These are phyloP conservation scores for Ustilago lituana DNA, from an alignment of 1,284 basidiomycete species.

Conservation along the genomic window DNA sequence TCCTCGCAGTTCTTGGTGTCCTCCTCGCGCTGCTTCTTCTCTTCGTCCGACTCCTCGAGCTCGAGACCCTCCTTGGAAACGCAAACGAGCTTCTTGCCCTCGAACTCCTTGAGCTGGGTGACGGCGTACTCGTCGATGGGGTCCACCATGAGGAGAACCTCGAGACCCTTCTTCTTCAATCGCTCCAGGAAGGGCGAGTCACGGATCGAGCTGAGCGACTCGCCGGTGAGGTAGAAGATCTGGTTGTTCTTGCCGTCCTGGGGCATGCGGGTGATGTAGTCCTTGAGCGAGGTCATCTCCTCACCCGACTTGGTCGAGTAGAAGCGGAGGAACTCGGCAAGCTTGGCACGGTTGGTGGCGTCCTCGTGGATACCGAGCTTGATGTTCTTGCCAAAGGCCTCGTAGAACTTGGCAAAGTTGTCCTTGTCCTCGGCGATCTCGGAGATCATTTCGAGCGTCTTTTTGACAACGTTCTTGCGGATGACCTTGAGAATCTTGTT, in stretches of 20 bases:
- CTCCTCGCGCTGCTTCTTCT: slow-evolving; percentile 90
- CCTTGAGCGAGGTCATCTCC: slow-evolving; percentile 95
- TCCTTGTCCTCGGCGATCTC: slow-evolving; percentile 99
- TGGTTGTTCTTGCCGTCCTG: slow-evolving; percentile 95
- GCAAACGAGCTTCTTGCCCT: slow-evolving; percentile 96
- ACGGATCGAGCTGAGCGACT: slow-evolving; percentile 87
- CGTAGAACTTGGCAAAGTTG: slow-evolving; percentile 96
- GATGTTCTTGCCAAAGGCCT: slow-evolving; percentile 74
- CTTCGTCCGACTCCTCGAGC: slow-evolving; percentile 97
- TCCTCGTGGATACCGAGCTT: slow-evolving; percentile 98
- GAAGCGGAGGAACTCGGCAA: slow-evolving; percentile 99
- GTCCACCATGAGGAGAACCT: slow-evolving; percentile 93
- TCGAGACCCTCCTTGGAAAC: slow-evolving; percentile 99
- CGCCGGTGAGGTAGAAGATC: slow-evolving; percentile 95
- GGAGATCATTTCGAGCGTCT: slow-evolving; percentile 91
- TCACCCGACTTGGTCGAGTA: slow-evolving; percentile 94
- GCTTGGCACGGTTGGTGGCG: slow-evolving; percentile 97
- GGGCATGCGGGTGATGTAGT: slow-evolving; percentile 99
- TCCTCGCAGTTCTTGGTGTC: slow-evolving; percentile 86
- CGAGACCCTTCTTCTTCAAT: slow-evolving; percentile 99
- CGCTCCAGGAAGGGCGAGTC: slow-evolving; percentile 99
- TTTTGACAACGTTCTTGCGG: slow-evolving; percentile 88
- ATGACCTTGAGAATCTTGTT: slow-evolving; percentile 99
- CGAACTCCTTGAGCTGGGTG: slow-evolving; percentile 99
- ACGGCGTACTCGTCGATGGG: slow-evolving; percentile 73